Evolutionary conservation across 129 eudicot species (phyloP).

Genomic region (Pulicaria dysenterica): DNA sequence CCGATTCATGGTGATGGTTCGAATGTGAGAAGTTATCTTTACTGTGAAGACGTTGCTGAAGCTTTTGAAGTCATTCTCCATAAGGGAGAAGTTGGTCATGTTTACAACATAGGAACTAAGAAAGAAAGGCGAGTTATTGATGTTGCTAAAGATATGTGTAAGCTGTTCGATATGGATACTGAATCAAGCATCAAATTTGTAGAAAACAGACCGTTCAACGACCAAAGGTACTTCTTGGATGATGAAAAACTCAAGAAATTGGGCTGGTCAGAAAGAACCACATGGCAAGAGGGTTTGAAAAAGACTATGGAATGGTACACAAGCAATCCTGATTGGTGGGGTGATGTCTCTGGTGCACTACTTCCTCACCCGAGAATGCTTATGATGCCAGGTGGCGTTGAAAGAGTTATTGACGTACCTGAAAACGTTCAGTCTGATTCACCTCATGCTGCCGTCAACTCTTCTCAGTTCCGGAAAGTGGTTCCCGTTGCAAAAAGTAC

Average conservation of each 20-base stretch:
- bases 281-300: constrained; percentile 85
- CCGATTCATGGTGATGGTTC: constrained; percentile 98
- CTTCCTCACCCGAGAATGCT: constrained; percentile 98
- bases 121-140: constrained; percentile 93
- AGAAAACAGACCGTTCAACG: constrained; percentile 95
- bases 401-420: constrained; percentile 62
- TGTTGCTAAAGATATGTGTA: constrained; percentile 83
- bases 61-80: constrained; percentile 96
- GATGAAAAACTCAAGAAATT: constrained; percentile 78
- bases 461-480: constrained; percentile 46
- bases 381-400: constrained; percentile 94
- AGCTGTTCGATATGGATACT: constrained; percentile 67
- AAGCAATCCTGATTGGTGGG: constrained; percentile 92
- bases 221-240: constrained; percentile 91
- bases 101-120: constrained; percentile 92
- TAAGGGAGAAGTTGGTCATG: constrained; percentile 95
- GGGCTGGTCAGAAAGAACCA: constrained; percentile 88
- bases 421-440: constrained; percentile 58
- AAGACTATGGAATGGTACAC: constrained; percentile 93
- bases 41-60: constrained; percentile 98
- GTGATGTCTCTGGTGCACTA: constrained; percentile 91
- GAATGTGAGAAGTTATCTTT: constrained; percentile 95
- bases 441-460: constrained; percentile 38
- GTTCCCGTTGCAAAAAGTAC: constrained; percentile 49
- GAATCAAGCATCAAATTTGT: constrained; percentile 72